A percentile compares a stretch with the other conserved stretches of the same genome.
phyloP scores from a whole-genome alignment of 192 early-diverging fungal genomes.

The Backusella luteola region DNA sequence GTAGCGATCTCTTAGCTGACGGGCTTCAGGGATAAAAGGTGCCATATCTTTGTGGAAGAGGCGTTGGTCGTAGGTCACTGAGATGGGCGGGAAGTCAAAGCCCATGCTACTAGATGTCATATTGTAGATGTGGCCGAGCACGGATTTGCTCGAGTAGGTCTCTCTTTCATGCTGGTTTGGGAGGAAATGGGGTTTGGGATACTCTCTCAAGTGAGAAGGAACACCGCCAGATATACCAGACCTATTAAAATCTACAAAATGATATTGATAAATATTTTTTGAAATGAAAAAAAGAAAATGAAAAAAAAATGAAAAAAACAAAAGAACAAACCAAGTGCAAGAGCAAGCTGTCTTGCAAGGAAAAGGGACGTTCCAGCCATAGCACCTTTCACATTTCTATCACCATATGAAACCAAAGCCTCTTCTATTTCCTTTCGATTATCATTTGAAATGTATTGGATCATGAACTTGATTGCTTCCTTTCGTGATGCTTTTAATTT shows the following conservation, averaged over 20 bases:
- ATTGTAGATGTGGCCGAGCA: not conserved
- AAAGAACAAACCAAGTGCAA: slow-evolving; percentile 42
- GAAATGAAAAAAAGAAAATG: slow-evolving; percentile 41
- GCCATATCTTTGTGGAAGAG: slow-evolving; percentile 46
- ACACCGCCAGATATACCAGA: not conserved
- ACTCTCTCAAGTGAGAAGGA: not conserved
- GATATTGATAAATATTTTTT: slow-evolving; percentile 37
- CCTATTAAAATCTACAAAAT: not conserved
- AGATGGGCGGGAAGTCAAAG: slow-evolving; percentile 28
- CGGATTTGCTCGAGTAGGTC: not conserved
- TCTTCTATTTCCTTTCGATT: slow-evolving; percentile 61
- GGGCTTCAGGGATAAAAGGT: slow-evolving; percentile 47
- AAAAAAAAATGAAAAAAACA: slow-evolving; percentile 16
- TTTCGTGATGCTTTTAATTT: not conserved
- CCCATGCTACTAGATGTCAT: slow-evolving; percentile 15
- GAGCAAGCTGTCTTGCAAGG: slow-evolving; percentile 60
- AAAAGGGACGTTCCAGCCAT: slow-evolving; percentile 41
- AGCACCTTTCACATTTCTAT: slow-evolving; percentile 43
- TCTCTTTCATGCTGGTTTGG: not conserved
- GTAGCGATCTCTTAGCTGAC: slow-evolving; percentile 38
- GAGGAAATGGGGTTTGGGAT: not conserved
- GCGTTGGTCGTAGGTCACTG: slow-evolving; percentile 25
- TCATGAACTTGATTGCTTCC: slow-evolving; percentile 45
- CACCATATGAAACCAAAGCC: slow-evolving; percentile 55
- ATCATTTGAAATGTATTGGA: slow-evolving; percentile 54